Evolutionary conservation across 805 yeast genomes (phyloP), one percentile per base, ranked within the genome.

Genomic region (Kodamaea restingae): DNA sequence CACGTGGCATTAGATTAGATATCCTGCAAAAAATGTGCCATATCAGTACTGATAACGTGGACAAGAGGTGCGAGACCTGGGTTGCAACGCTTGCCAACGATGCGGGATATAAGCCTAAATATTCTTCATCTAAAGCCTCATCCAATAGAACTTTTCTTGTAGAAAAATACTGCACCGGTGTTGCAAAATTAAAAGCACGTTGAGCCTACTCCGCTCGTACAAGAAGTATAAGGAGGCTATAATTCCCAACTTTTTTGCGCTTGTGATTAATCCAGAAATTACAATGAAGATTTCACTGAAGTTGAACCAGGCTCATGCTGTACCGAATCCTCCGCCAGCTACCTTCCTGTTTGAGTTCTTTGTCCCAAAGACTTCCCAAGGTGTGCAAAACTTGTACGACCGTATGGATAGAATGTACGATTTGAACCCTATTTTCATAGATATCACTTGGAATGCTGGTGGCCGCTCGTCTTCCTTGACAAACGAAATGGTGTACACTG

Each of bases 371-470:
- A 93, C 98, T 0, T 73, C 91, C 15, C 97, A 93, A 62, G 98
- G 98, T 58, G 93, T 91, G 17, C 96, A 88, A 60, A 93, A 93
- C 59, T 71, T 93, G 43, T 91, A 90, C 66, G 98, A 93, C 61
- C 75, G 98, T 58, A 91, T 93, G 90, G 98, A 93, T 57, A 78
- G 96, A 60, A 93, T 93, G 98, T 88, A 86, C 61, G 87, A 85
- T 48, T 71, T 88, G 52, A 81, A 81, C 47, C 98, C 98, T 2
- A 79, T 85, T 47, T 93, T 93, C 61, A 81, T 93, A 43, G 98
- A 93, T 58, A 85, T 93, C 47, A 93, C 98, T 1, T 93, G 98
- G 98, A 91, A 91, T 55, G 98, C 98, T 3, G 98, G 98, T 29
- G 98, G 98, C 4, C 74, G 95, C 35, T 64, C 84, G 36, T 81